Evolutionary conservation across 192 early-diverging fungal genomes (phyloP), one percentile per base, ranked within the genome.

Genomic region (Coemansia sp.): DNA sequence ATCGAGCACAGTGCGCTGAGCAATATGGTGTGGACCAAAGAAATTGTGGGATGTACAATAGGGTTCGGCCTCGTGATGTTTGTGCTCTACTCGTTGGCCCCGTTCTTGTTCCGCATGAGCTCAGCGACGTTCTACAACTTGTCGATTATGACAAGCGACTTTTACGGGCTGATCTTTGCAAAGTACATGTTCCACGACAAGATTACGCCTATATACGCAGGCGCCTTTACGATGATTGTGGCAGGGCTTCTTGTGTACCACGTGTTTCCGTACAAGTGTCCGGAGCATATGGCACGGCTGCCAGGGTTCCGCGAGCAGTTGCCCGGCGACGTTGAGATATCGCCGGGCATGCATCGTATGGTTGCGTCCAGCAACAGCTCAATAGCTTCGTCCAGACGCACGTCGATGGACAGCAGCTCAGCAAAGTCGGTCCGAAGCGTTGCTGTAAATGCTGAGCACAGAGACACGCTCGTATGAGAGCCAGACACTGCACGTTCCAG

Each of bases 91-190:
- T 82, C 87, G 19, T 53, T 87, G 14, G 83, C 86, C 1, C 91
- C 91, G n/a, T 76, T 88, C 58, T 59, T 93, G 52, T 89, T 93
- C 79, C 81, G 89, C 9, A 45, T 86, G 54, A 82, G 86, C 57
- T 89, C 87, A 35, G 89, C 91, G 1, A 83, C 88, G 22, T 85
- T 91, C 57, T 93, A 89, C 75, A 93, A 93, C 62, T 61, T 93
- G 58, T 88, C 87, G 24, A 73, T 93, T 12, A 73, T 93, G 62
- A 90, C 91, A 7, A 88, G 86, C 62, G 90, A 93, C 71, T 91
- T 93, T 60, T 93, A 91, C 65, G 87, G 88, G 1, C 76, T 91
- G 27, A 78, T 90, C 48, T 91, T 93, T 84, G 87, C 86, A 32
- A 69, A 88, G 47, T 85, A 83, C 69, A 76, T 93, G 61, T 90